These are phyloP conservation scores for Dichotomocladium elegans DNA, from an alignment of 371 early-diverging fungal species.

Conservation along the genomic window DNA sequence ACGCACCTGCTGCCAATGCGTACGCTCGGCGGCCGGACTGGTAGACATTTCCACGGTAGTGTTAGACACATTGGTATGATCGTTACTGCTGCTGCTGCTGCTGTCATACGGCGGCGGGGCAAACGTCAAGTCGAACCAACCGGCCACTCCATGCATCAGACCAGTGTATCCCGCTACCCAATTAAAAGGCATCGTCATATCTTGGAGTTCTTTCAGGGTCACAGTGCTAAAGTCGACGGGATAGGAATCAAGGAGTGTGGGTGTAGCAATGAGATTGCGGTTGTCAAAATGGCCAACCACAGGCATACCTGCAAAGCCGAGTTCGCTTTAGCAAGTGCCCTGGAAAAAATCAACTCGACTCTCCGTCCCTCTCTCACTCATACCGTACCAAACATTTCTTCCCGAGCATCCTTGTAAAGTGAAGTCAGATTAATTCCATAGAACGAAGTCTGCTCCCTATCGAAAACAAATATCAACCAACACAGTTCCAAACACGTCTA, in stretches of 20 bases:
- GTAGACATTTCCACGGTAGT: slow-evolving; percentile 73
- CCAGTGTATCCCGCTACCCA: slow-evolving; percentile 89
- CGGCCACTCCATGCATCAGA: slow-evolving; percentile 91
- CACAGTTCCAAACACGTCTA: neutral
- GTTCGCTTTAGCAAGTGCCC: neutral
- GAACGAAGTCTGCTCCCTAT: slow-evolving; percentile 76
- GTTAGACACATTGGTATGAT: slow-evolving; percentile 1
- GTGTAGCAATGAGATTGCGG: slow-evolving; percentile 70
- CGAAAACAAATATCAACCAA: neutral
- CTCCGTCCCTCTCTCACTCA: neutral
- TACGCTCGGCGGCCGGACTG: slow-evolving; percentile 78
- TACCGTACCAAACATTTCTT: slow-evolving; percentile 85
- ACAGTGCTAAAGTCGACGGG: slow-evolving; percentile 85
- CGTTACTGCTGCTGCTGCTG: slow-evolving; percentile 10
- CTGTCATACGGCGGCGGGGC: slow-evolving; percentile 38
- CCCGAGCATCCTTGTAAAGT: slow-evolving; percentile 74
- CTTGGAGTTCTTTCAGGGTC: slow-evolving; percentile 67
- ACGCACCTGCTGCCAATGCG: slow-evolving; percentile 98
- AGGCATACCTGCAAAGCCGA: slow-evolving; percentile 53
- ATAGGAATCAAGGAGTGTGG: slow-evolving; percentile 44
- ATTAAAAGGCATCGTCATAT: slow-evolving; percentile 80
- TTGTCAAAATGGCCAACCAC: slow-evolving; percentile 95
- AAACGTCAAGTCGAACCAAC: slow-evolving; percentile 95
- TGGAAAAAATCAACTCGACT: neutral
- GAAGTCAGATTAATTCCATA: slow-evolving; percentile 93